These are phyloP conservation scores for Gossypium australe DNA, from an alignment of 345 rosid genomes.

Conservation along the genomic window DNA sequence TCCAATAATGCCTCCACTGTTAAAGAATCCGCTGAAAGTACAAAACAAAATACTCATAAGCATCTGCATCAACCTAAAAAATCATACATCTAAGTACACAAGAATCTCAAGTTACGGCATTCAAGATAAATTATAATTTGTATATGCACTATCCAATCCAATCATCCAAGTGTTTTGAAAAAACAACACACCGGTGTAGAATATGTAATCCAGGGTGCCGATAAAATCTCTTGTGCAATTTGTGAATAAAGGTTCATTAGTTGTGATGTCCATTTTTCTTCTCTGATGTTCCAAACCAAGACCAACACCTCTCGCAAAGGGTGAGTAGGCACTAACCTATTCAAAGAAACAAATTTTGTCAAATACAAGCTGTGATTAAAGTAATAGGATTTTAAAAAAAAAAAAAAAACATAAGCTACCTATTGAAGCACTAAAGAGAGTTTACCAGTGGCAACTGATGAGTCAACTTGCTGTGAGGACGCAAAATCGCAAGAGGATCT, in stretches of 20 bases:
- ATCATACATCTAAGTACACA: conserved; percentile 13
- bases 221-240: conserved; percentile 94
- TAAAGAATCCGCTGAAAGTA: conserved; percentile 76
- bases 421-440: not conserved
- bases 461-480: conserved; percentile 75
- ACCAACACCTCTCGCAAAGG: conserved; percentile 74
- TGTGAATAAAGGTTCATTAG: conserved; percentile 92
- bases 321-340: conserved; percentile 97
- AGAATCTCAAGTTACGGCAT: not conserved
- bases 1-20: conserved; percentile 87
- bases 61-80: conserved; percentile 10
- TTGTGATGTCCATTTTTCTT: conserved; percentile 75
- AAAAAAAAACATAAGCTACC: not conserved
- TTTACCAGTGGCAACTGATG: conserved; percentile 93
- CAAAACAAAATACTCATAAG: not conserved
- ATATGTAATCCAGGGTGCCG: conserved; percentile 91
- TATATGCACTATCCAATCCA: no score
- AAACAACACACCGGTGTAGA: conserved; percentile 66
- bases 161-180: not conserved
- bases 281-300: conserved; percentile 64
- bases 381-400: not conserved
- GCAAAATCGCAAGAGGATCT: conserved; percentile 82
- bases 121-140: not conserved
- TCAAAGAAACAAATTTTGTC: conserved; percentile 6
- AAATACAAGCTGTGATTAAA: conserved; percentile 4